These are phyloP conservation scores for Lipomyces orientalis DNA, from an alignment of 805 yeast genomes.

Conservation along the genomic window DNA sequence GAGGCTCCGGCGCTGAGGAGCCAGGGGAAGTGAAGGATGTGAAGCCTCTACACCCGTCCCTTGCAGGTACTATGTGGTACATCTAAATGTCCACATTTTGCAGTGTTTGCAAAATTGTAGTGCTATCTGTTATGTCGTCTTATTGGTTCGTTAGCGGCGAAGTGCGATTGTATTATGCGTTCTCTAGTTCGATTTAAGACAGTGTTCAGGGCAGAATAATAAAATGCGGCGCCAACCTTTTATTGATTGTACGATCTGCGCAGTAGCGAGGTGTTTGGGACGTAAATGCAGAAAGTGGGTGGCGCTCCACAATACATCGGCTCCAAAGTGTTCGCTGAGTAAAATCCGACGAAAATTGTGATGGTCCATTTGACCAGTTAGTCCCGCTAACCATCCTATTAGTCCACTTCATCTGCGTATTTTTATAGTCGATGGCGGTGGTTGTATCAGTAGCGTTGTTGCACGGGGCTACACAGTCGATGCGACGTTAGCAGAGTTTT, in stretches of 20 bases:
- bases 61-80: slow-evolving; percentile 21
- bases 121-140: not conserved
- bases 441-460: not conserved
- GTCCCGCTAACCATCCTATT: not conserved
- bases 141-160: not conserved
- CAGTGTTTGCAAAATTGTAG: too few species aligned
- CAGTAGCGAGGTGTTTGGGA: too few species aligned
- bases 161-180: not conserved
- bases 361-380: too few species aligned
- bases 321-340: too few species aligned
- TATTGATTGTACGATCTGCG: too few species aligned
- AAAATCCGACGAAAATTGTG: too few species aligned
- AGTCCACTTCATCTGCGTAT: not conserved
- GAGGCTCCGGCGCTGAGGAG: slow-evolving; percentile 4
- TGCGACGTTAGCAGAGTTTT: not conserved
- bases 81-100: not conserved
- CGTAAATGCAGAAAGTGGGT: too few species aligned
- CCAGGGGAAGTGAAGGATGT: slow-evolving; percentile 6
- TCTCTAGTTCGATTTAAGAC: not conserved
- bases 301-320: too few species aligned
- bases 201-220: too few species aligned
- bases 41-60: slow-evolving; percentile 16
- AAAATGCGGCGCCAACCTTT: too few species aligned
- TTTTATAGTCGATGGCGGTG: not conserved
- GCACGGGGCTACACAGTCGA: not conserved